A percentile compares a stretch with the other conserved stretches of the same genome.
These are phyloP conservation scores for Thraustochytrium striatum DNA, from an alignment of 352 stramenopile species.

Conservation along the genomic window DNA sequence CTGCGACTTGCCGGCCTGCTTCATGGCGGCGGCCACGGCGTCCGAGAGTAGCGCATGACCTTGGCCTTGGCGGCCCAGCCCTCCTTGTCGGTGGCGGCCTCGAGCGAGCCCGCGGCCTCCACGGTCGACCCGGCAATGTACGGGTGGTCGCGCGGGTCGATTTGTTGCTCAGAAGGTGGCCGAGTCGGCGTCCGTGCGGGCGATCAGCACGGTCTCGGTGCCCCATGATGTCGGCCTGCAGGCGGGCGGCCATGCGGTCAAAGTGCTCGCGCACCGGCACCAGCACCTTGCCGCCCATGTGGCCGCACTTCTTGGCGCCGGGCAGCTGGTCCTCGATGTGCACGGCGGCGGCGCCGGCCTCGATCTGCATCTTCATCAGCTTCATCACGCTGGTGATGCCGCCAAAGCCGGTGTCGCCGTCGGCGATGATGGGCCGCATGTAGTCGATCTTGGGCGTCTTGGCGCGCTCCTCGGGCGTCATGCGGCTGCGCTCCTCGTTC, in stretches of 20 bases:
- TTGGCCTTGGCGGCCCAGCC: slow-evolving; percentile 84
- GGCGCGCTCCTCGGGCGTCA: slow-evolving; percentile 70
- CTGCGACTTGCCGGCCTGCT: slow-evolving; percentile 63
- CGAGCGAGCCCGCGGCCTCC: slow-evolving; percentile 74
- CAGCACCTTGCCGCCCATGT: slow-evolving; percentile 97
- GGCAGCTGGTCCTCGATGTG: slow-evolving; percentile 98
- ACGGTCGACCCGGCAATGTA: slow-evolving; percentile 94
- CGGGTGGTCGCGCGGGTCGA: slow-evolving; percentile 91
- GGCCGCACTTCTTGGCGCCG: slow-evolving; percentile 97
- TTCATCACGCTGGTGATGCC: slow-evolving; percentile 96
- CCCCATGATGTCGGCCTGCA: slow-evolving; percentile 92
- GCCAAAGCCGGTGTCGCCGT: slow-evolving; percentile 94
- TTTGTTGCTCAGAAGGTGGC: slow-evolving; percentile 93
- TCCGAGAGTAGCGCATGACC: slow-evolving; percentile 94
- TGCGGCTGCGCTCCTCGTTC: slow-evolving; percentile 79
- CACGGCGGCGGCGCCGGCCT: slow-evolving; percentile 91
- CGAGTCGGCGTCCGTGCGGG: slow-evolving; percentile 92
- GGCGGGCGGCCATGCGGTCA: slow-evolving; percentile 87
- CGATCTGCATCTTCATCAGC: slow-evolving; percentile 96
- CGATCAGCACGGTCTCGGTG: slow-evolving; percentile 88
- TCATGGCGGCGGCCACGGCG: slow-evolving; percentile 73
- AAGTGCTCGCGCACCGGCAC: slow-evolving; percentile 94
- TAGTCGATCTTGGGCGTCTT: slow-evolving; percentile 84
- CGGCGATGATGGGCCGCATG: slow-evolving; percentile 90
- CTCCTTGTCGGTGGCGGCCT: slow-evolving; percentile 66